A percentile compares a stretch with the other conserved stretches of the same genome.
Conservation (phyloP, 2,329 filamentous ascomycete genomes). For the Gnomoniopsis smithogilvyi region DNA sequence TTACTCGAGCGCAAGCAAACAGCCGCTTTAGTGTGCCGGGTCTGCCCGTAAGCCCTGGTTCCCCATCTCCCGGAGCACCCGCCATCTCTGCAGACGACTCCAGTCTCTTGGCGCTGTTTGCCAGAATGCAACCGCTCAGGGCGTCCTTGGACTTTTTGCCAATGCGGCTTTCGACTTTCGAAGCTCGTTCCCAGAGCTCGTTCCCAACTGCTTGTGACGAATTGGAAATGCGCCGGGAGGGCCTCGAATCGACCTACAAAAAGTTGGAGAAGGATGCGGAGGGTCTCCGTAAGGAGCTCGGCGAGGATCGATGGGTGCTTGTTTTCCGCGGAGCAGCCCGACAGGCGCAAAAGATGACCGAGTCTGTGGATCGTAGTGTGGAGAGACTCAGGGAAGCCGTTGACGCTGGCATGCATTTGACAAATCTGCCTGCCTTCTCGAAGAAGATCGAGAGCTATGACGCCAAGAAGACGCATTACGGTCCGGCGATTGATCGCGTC, state of each 20-base stretch:
- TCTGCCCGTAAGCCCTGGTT: slow-evolving; percentile 61
- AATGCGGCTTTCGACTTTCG: slow-evolving; percentile 88
- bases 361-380: slow-evolving; percentile 87
- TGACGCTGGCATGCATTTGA: slow-evolving; percentile 70
- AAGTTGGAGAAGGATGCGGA: slow-evolving; percentile 89
- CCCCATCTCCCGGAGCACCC: slow-evolving; percentile 58
- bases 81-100: slow-evolving; percentile 74
- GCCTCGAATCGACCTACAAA: slow-evolving; percentile 81
- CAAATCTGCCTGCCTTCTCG: slow-evolving; percentile 64
- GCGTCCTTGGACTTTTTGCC: slow-evolving; percentile 94
- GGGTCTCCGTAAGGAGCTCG: slow-evolving; percentile 81
- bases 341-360: slow-evolving; percentile 94
- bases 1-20: slow-evolving; percentile 49
- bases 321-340: slow-evolving; percentile 91
- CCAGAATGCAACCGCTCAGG: slow-evolving; percentile 88
- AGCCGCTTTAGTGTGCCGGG: slow-evolving; percentile 67
- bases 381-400: slow-evolving; percentile 77
- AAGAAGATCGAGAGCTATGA: slow-evolving; percentile 94
- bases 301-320: slow-evolving; percentile 93
- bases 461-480: slow-evolving; percentile 91
- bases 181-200: slow-evolving; percentile 68
- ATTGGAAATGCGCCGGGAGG: slow-evolving; percentile 69
- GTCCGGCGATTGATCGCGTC: slow-evolving; percentile 87
- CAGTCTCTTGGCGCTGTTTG: slow-evolving; percentile 83
- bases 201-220: slow-evolving; percentile 93